Percentiles rank a stretch among this genome's conserved stretches.
Evolutionary conservation across 371 early-diverging fungal species (phyloP).

Genomic region (Cokeromyces recurvatus): DNA sequence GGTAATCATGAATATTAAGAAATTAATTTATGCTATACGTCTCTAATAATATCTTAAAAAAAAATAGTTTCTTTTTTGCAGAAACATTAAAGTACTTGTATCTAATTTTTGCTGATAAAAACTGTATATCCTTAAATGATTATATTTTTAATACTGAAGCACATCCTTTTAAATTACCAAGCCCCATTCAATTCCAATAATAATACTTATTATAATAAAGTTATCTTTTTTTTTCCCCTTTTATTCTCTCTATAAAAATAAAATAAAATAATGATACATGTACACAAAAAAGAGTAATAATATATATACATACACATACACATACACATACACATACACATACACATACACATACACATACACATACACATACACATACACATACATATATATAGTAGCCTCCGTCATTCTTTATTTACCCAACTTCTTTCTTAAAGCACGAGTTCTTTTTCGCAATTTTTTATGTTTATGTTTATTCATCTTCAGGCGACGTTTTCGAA

Average conservation of each 20-base stretch:
- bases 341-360: no score
- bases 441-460: conserved; percentile 77
- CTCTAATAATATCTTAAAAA: no score
- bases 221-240: no score
- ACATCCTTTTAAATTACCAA: conserved; percentile 52
- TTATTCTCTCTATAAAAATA: no score
- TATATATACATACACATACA: no score
- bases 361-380: no score
- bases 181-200: conserved; percentile 14
- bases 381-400: no score
- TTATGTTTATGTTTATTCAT: conserved; percentile 88
- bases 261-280: no score
- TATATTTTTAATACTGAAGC: conserved; percentile 79
- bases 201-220: background rate
- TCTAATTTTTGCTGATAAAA: conserved; percentile 65
- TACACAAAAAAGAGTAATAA: no score
- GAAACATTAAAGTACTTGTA: conserved; percentile 92
- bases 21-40: background rate
- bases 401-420: conserved; percentile 56
- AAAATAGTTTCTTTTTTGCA: conserved; percentile 71
- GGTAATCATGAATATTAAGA: conserved; percentile 7
- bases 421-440: conserved; percentile 72
- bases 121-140: conserved; percentile 57
- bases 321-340: no score
- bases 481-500: conserved; percentile 77